Evolutionary conservation across 2,329 filamentous ascomycete species (phyloP).

Genomic region (Trichothecium sympodiale): DNA sequence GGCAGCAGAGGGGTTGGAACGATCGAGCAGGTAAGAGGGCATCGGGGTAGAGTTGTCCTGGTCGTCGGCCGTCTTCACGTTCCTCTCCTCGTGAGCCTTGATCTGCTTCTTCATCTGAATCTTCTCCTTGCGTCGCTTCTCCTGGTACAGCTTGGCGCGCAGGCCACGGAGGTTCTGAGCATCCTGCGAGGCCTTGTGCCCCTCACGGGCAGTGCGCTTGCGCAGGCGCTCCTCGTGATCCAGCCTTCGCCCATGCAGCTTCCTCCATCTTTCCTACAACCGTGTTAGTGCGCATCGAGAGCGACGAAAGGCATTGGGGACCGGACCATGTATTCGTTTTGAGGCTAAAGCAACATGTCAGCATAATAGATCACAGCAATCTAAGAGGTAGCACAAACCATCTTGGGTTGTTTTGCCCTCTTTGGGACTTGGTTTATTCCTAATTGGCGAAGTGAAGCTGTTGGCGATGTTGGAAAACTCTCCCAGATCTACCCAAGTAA

Average conservation of each 20-base stretch:
- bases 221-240: conserved; percentile 83
- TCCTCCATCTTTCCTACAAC: conserved; percentile 61
- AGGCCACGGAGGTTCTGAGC: conserved; percentile 89
- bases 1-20: conserved; percentile 45
- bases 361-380: neutral
- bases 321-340: conserved; percentile 70
- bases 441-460: neutral
- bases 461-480: neutral
- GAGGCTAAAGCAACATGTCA: conserved; percentile 40
- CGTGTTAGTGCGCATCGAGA: no score
- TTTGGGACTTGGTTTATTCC: neutral
- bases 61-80: conserved; percentile 77
- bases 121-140: conserved; percentile 95
- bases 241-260: conserved; percentile 37
- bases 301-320: no score
- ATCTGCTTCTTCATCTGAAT: conserved; percentile 95
- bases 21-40: conserved; percentile 87
- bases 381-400: neutral
- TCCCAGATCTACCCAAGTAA: neutral
- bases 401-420: neutral
- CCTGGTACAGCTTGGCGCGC: conserved; percentile 82
- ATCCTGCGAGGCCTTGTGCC: conserved; percentile 77
- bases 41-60: conserved; percentile 74
- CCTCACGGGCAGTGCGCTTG: conserved; percentile 80
- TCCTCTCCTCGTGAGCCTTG: conserved; percentile 89